phyloP scores from a whole-genome alignment of 2,329 filamentous ascomycete species.

The Corniculantispora saksenae region DNA sequence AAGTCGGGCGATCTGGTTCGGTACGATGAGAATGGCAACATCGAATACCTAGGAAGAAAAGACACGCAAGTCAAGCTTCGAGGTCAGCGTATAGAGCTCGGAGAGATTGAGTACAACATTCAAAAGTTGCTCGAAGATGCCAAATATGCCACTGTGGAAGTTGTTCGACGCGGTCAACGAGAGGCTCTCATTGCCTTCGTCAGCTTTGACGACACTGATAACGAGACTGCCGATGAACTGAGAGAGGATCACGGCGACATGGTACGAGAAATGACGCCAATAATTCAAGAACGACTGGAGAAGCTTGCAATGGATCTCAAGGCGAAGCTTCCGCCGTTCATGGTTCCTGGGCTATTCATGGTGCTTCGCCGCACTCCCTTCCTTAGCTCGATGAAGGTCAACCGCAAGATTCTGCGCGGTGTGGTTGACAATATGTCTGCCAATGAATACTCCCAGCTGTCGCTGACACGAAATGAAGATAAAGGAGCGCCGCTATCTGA shows the following conservation, averaged over 20 bases:
- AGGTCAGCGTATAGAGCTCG: conserved; percentile 34
- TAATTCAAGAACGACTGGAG: neutral
- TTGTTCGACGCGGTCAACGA: neutral
- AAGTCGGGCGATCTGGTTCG: conserved; percentile 50
- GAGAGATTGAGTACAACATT: conserved; percentile 32
- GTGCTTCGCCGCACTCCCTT: conserved; percentile 21
- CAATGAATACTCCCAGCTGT: neutral
- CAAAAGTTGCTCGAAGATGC: conserved; percentile 38
- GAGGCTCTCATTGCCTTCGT: neutral
- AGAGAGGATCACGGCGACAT: neutral
- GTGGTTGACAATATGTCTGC: neutral
- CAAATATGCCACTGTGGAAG: conserved; percentile 30
- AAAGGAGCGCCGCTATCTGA: neutral
- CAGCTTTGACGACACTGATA: conserved; percentile 3
- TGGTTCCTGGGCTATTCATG: conserved; percentile 22
- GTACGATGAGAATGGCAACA: conserved; percentile 41
- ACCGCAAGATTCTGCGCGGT: conserved; percentile 19
- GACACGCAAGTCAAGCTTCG: conserved; percentile 56
- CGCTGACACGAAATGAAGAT: neutral
- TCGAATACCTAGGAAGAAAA: conserved; percentile 51
- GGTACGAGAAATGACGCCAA: neutral
- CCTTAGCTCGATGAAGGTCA: conserved; percentile 23
- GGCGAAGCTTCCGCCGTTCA: conserved; percentile 21
- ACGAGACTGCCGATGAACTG: neutral
- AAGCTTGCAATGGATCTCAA: neutral